phyloP scores from a whole-genome alignment of 495 filamentous ascomycete species.

The Xylaria nigripes region DNA sequence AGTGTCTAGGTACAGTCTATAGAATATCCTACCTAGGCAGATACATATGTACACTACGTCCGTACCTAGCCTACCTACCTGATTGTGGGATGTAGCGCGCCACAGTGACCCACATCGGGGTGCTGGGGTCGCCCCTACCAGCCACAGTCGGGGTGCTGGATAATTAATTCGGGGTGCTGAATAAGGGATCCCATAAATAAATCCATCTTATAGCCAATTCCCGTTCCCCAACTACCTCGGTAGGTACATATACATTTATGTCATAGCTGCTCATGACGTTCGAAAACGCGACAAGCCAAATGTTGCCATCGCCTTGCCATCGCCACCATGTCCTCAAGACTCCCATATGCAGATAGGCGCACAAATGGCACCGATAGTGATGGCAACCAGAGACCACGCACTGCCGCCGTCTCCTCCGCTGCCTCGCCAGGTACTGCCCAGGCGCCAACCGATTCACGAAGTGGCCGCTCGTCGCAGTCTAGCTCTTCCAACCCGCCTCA shows the following conservation, averaged over 20 bases:
- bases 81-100: too few relatives aligned
- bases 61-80: too few relatives aligned
- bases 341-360: slow-evolving; percentile 35
- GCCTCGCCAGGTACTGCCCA: slow-evolving; percentile 9
- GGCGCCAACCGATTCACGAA: slow-evolving; percentile 15
- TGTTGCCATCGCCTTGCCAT: slow-evolving; percentile 15
- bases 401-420: slow-evolving; percentile 20
- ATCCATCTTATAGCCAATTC: too few relatives aligned
- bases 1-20: too few relatives aligned
- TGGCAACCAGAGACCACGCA: slow-evolving; percentile 30
- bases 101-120: too few relatives aligned
- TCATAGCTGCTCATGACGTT: slow-evolving; percentile 9
- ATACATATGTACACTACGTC: too few relatives aligned
- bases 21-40: too few relatives aligned
- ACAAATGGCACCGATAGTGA: slow-evolving; percentile 32
- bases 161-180: too few relatives aligned
- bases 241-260: not conserved
- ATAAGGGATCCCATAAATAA: too few relatives aligned
- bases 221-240: not conserved
- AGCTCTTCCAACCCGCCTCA: slow-evolving; percentile 29
- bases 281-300: slow-evolving; percentile 9
- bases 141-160: too few relatives aligned
- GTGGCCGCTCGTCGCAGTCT: slow-evolving; percentile 17
- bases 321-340: slow-evolving; percentile 32
- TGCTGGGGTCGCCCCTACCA: too few relatives aligned